Conservation (phyloP, 345 rosid genomes). For the Eutrema heterophyllum region DNA sequence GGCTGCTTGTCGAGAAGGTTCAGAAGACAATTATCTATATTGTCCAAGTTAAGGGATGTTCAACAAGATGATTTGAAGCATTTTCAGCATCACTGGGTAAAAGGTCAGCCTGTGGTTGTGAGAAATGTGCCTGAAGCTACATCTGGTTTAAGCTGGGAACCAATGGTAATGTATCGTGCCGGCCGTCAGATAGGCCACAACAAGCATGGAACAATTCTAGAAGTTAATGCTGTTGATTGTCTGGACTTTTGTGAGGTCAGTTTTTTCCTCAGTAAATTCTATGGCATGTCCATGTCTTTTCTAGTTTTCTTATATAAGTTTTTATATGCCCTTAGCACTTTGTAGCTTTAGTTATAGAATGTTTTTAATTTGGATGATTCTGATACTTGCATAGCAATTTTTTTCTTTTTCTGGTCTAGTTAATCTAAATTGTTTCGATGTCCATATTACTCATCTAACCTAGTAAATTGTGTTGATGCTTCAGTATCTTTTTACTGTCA, state of each 20-base stretch:
- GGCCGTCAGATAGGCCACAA: slow-evolving; percentile 37
- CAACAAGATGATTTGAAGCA: slow-evolving; percentile 41
- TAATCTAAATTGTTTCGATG: no score
- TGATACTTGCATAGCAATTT: no score
- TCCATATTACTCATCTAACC: no score
- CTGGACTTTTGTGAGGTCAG: slow-evolving; percentile 38
- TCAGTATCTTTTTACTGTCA: no score
- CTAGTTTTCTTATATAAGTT: no score
- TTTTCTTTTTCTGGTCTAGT: no score
- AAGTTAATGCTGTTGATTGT: slow-evolving; percentile 54
- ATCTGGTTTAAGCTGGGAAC: slow-evolving; percentile 77
- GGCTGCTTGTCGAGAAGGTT: slow-evolving; percentile 51
- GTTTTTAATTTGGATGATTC: no score
- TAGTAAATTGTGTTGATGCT: no score
- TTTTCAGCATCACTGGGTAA: slow-evolving; percentile 69
- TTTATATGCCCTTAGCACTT: no score
- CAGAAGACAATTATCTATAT: slow-evolving; percentile 53
- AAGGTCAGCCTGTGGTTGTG: slow-evolving; percentile 65
- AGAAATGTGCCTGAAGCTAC: slow-evolving; percentile 49
- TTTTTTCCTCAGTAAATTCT: background rate
- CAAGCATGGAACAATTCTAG: slow-evolving; percentile 32
- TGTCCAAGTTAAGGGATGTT: slow-evolving; percentile 41
- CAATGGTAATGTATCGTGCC: slow-evolving; percentile 75
- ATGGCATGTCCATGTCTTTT: background rate
- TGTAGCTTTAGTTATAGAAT: no score